A percentile compares a stretch with the other conserved stretches of the same genome.
Evolutionary conservation across 176 grass and related monocot genomes (phyloP).

Genomic region (Tillandsia fasciculata): DNA sequence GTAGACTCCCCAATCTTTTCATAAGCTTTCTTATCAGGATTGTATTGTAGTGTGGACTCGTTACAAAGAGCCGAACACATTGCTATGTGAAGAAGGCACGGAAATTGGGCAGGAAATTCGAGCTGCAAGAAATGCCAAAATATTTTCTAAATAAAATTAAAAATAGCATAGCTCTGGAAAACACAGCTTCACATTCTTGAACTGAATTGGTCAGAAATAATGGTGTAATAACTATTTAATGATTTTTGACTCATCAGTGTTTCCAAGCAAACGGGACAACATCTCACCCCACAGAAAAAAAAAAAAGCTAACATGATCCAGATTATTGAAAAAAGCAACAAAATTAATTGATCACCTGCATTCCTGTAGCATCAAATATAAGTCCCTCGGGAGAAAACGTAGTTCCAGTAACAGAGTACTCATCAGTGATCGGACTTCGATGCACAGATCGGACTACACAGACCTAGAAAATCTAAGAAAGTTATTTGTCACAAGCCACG

Average conservation of each 20-base stretch:
- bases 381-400: conserved; percentile 96
- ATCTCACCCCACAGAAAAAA: not conserved
- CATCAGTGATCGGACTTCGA: conserved; percentile 67
- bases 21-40: conserved; percentile 87
- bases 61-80: conserved; percentile 99
- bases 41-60: conserved; percentile 90
- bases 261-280: not conserved
- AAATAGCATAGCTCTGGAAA: too few relatives aligned
- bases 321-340: not conserved
- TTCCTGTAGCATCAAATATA: conserved; percentile 68
- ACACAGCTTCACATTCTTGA: too few relatives aligned
- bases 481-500: not conserved
- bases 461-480: conserved; percentile 43
- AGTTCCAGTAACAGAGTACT: conserved; percentile 78
- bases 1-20: conserved; percentile 99
- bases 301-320: not conserved
- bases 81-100: conserved; percentile 94
- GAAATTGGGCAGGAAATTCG: conserved; percentile 90
- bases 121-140: conserved; percentile 52
- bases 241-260: not conserved
- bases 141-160: too few relatives aligned
- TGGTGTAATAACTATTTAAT: not conserved
- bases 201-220: too few relatives aligned
- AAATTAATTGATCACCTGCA: conserved; percentile 44
- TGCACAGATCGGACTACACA: conserved; percentile 89